A percentile compares a stretch with the other conserved stretches of the same genome.
These are phyloP conservation scores for Cryptococcus neoformans DNA, from an alignment of 1,284 basidiomycete species.

Conservation along the genomic window DNA sequence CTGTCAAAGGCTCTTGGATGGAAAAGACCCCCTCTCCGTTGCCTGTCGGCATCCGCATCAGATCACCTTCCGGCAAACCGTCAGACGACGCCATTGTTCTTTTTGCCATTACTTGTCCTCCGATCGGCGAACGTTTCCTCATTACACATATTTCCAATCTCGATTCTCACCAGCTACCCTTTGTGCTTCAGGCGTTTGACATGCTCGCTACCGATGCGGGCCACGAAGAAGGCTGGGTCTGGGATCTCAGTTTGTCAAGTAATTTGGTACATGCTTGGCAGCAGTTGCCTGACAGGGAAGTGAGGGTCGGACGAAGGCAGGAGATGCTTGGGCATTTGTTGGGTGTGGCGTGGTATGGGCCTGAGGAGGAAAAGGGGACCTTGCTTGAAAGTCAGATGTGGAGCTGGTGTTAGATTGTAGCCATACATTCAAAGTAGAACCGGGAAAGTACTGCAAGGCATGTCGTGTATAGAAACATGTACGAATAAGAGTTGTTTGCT, in stretches of 20 bases:
- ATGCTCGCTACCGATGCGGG: constrained; percentile 2
- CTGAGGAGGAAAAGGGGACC: constrained; percentile 7
- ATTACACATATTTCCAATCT: constrained; percentile 16
- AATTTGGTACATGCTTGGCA: constrained; percentile 6
- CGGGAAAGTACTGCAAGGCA: no score
- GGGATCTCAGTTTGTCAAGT: background rate
- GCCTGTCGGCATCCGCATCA: constrained; percentile 7
- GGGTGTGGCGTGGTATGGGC: constrained; percentile 23
- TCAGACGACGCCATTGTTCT: constrained; percentile 16
- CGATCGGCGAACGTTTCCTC: constrained; percentile 8
- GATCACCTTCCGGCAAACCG: background rate
- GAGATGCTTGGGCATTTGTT: constrained; percentile 19
- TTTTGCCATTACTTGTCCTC: constrained; percentile 6
- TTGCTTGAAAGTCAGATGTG: constrained; percentile 21
- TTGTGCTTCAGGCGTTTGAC: constrained; percentile 18
- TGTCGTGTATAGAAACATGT: no score
- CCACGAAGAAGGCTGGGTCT: constrained; percentile 12
- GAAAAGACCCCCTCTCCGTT: background rate
- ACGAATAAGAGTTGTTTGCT: no score
- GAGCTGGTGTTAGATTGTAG: constrained; percentile 16
- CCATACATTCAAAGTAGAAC: no score
- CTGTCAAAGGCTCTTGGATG: background rate
- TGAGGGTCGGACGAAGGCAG: constrained; percentile 1
- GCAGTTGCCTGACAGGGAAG: constrained; percentile 4
- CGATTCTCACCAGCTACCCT: constrained; percentile 7